phyloP scores from a whole-genome alignment of 805 yeast species.

The Naumovozyma castellii region DNA sequence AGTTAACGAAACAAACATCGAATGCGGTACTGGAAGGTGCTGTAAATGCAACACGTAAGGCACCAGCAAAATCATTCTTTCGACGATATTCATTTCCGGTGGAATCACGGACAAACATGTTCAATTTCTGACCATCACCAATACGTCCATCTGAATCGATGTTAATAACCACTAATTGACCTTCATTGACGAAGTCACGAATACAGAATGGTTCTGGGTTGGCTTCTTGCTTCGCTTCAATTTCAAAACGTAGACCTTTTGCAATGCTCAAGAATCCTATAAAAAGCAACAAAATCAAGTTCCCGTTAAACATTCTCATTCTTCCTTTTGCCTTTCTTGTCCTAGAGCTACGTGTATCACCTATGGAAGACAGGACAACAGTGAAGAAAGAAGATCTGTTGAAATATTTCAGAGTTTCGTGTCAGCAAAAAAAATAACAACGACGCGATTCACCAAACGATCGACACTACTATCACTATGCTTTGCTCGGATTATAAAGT shows the following conservation, averaged over 20 bases:
- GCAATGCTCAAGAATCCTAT: slow-evolving; percentile 5
- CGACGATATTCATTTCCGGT: slow-evolving; percentile 80
- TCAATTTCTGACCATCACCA: slow-evolving; percentile 83
- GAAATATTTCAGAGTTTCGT: background rate
- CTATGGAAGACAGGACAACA: no score
- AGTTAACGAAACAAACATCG: slow-evolving; percentile 84
- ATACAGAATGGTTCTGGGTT: slow-evolving; percentile 63
- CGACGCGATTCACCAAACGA: no score
- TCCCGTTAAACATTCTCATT: background rate
- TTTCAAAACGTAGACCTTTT: slow-evolving; percentile 42
- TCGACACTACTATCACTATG: background rate
- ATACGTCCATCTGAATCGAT: slow-evolving; percentile 61
- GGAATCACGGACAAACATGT: slow-evolving; percentile 59
- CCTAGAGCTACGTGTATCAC: no score
- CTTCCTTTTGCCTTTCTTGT: no score
- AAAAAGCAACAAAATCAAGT: slow-evolving; percentile 12
- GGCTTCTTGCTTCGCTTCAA: slow-evolving; percentile 35
- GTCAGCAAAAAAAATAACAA: background rate
- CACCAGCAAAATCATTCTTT: slow-evolving; percentile 66
- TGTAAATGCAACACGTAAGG: slow-evolving; percentile 70
- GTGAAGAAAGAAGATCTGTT: background rate
- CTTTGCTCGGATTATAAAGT: no score
- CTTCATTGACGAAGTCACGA: slow-evolving; percentile 81
- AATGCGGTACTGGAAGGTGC: slow-evolving; percentile 74
- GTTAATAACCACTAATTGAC: slow-evolving; percentile 80